These are phyloP conservation scores for Alternaria rosae DNA, from an alignment of 2,329 filamentous ascomycete genomes.

Conservation along the genomic window DNA sequence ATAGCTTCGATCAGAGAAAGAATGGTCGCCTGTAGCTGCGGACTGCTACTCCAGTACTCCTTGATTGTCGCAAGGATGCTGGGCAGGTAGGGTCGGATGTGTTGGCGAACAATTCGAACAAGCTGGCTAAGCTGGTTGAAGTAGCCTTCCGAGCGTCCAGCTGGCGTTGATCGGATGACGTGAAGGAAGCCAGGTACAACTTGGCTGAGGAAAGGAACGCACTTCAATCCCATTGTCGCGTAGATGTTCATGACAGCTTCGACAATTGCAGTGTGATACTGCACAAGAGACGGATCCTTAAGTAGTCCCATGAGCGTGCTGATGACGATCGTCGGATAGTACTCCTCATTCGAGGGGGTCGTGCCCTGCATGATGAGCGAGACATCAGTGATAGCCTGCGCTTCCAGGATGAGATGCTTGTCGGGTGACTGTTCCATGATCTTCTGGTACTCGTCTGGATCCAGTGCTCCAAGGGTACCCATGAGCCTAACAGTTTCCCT, in stretches of 20 bases:
- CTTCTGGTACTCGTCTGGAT: constrained; percentile 96
- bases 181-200: constrained; percentile 93
- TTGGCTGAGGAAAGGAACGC: constrained; percentile 90
- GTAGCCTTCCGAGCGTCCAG: constrained; percentile 86
- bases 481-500: constrained; percentile 97
- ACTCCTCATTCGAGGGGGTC: constrained; percentile 96
- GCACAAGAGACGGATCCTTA: constrained; percentile 85
- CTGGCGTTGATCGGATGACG: constrained; percentile 83
- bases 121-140: constrained; percentile 95
- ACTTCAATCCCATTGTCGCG: constrained; percentile 93
- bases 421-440: constrained; percentile 90
- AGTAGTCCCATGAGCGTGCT: constrained; percentile 92
- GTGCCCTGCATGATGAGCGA: constrained; percentile 97
- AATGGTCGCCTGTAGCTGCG: constrained; percentile 87
- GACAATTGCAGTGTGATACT: constrained; percentile 92
- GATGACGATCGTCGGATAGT: constrained; percentile 97
- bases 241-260: constrained; percentile 99
- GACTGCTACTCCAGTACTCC: constrained; percentile 86
- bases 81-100: constrained; percentile 89
- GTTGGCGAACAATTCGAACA: constrained; percentile 93
- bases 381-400: constrained; percentile 83
- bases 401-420: constrained; percentile 72
- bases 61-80: constrained; percentile 86
- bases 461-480: constrained; percentile 91
- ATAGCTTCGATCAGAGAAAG: constrained; percentile 92